Conservation (phyloP, 1,284 basidiomycete species). For the Vanrija humicola region DNA sequence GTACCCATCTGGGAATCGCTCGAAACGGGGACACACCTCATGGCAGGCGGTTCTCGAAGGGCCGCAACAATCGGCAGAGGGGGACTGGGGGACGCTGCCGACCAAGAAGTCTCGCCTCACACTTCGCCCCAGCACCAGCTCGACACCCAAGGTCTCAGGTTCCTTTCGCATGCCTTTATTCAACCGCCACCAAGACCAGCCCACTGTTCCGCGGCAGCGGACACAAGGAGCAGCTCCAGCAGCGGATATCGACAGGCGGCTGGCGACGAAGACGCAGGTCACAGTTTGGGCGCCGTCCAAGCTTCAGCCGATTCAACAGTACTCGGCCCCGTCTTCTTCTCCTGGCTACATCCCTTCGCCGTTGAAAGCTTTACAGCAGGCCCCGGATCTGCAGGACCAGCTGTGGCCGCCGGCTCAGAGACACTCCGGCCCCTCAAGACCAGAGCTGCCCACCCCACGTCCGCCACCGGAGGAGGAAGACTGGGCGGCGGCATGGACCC, state of each 20-base stretch:
- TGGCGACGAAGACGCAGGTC: not conserved
- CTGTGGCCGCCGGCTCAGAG: no score
- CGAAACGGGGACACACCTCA: no score
- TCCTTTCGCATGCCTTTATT: not conserved
- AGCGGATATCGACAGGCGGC: not conserved
- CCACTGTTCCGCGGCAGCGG: not conserved
- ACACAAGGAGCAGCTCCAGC: not conserved
- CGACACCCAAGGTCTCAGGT: not conserved
- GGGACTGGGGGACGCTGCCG: conserved; percentile 5
- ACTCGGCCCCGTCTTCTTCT: no score
- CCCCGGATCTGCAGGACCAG: not conserved
- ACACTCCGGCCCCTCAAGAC: no score
- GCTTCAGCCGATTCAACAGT: no score
- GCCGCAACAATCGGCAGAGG: no score
- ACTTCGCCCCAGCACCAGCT: not conserved
- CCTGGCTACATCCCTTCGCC: not conserved
- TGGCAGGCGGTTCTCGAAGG: no score
- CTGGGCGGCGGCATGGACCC: conserved; percentile 1
- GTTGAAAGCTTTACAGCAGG: not conserved
- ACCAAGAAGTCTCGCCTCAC: not conserved
- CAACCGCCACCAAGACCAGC: not conserved
- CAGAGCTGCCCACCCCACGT: no score
- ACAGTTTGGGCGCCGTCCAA: conserved; percentile 6
- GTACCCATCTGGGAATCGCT: no score
- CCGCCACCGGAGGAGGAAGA: not conserved